Evolutionary conservation across 148 eudicot species (phyloP), one percentile per base, ranked within the genome.

Genomic region (Heliamphora exappendiculata): DNA sequence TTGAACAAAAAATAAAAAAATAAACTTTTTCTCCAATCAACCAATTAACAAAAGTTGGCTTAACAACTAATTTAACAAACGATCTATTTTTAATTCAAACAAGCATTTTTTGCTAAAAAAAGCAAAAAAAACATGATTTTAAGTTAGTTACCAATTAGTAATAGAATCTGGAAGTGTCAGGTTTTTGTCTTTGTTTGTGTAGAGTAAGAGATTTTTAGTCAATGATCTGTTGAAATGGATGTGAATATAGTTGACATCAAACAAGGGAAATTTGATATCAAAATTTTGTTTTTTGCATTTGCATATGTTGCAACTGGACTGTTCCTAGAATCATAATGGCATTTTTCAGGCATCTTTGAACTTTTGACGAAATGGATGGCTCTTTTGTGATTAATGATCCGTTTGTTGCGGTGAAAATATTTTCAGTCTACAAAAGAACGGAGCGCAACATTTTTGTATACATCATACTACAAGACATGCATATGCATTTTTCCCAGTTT

Each of bases 181-280:
- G 47, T 24, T 26, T 55, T 57, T 74, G 36, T 57, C 66, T 20
- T 74, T 54, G 20, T 60, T 54, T 72, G 10, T n/a, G 49, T 39
- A 66, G 26, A 54, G n/a, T 3, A 14, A 29, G 7, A 24, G 53
- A 44, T 70, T 73, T 74, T 49, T n/a, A 39, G 39, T 59, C 28
- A 47, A 74, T 20, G 24, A 20, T 7, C 44, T 44, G 37, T 74
- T 74, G 69, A 45, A 19, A 74, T 73, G 39, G 44, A 55, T 54
- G 45, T 24, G 34, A 65, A 44, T 37, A 41, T 59, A 41, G 57
- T n/a, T 22, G 58, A 47, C 33, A 47, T 19, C 41, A 36, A 71
- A 53, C 20, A 13, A 22, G 31, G 6, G n/a, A 24, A n/a, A 55
- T 7, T 33, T 28, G 16, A 71, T 49, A 33, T 37, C 20, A 34